Conservation (phyloP, 2,329 filamentous ascomycete genomes). For the Hypoxylon sp. region DNA sequence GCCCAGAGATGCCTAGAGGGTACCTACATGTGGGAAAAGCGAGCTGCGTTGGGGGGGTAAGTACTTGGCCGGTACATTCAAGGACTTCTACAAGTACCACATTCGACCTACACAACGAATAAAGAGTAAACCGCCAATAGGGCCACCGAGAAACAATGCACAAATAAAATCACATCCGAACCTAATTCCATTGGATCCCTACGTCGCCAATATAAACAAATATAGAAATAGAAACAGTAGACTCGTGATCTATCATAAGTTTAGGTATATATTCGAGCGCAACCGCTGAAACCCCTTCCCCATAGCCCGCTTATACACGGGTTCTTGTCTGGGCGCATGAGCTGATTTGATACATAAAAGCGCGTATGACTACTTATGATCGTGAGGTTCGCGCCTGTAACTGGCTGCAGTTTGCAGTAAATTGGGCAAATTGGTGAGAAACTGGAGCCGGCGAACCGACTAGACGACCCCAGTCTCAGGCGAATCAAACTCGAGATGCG, state of each 20-base stretch:
- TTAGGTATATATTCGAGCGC: constrained; percentile 10
- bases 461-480: constrained; percentile 12
- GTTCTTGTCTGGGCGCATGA: constrained; percentile 25
- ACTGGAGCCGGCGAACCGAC: constrained; percentile 29
- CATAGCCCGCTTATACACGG: constrained; percentile 29
- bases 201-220: not conserved
- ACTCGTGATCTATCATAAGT: constrained; percentile 21
- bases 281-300: constrained; percentile 4
- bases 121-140: not conserved
- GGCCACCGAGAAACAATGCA: not conserved
- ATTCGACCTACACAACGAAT: not conserved
- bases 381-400: constrained; percentile 22
- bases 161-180: not conserved
- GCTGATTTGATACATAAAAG: constrained; percentile 25
- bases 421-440: constrained; percentile 7
- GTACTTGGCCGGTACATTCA: constrained; percentile 23
- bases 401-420: constrained; percentile 28
- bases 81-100: constrained; percentile 15
- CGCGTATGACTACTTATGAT: constrained; percentile 28
- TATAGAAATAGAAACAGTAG: constrained; percentile 30
- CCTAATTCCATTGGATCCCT: not conserved
- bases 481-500: constrained; percentile 34
- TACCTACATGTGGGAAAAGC: constrained; percentile 7
- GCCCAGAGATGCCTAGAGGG: constrained; percentile 8
- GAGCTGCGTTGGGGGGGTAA: constrained; percentile 6